Conservation (phyloP, 139 green algal species). For the Penium margaritaceum region DNA sequence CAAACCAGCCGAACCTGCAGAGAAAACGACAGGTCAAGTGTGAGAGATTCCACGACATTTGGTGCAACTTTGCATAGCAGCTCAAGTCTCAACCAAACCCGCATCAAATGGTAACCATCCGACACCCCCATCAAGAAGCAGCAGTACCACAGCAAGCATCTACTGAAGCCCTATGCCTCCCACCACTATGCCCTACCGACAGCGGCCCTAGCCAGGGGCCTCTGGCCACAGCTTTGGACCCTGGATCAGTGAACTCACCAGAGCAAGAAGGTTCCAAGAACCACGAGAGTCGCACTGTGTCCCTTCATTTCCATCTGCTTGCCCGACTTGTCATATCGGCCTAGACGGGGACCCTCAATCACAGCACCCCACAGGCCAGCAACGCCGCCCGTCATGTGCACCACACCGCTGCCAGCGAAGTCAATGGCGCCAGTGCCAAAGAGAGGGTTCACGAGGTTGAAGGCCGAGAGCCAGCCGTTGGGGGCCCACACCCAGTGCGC, state of each 20-base stretch:
- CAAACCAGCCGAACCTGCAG: constrained; percentile 69
- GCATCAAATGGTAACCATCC: too few species aligned
- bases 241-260: constrained; percentile 48
- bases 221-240: too few species aligned
- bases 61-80: too few species aligned
- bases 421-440: constrained; percentile 44
- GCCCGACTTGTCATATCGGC: constrained; percentile 69
- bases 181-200: too few species aligned
- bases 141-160: too few species aligned
- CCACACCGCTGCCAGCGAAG: constrained; percentile 57
- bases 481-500: constrained; percentile 55
- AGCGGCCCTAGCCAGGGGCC: too few species aligned
- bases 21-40: too few species aligned
- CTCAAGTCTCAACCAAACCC: too few species aligned
- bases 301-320: constrained; percentile 62
- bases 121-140: too few species aligned
- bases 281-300: constrained; percentile 56
- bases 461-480: constrained; percentile 49
- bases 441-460: constrained; percentile 36
- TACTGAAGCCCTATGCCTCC: too few species aligned
- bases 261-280: constrained; percentile 66
- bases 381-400: constrained; percentile 57
- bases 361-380: constrained; percentile 54
- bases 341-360: constrained; percentile 81
- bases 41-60: too few species aligned